Percentiles rank a stretch among this genome's conserved stretches.
Conservation (phyloP, 2,329 filamentous ascomycete genomes). For the Alternaria angustiovoidea region DNA sequence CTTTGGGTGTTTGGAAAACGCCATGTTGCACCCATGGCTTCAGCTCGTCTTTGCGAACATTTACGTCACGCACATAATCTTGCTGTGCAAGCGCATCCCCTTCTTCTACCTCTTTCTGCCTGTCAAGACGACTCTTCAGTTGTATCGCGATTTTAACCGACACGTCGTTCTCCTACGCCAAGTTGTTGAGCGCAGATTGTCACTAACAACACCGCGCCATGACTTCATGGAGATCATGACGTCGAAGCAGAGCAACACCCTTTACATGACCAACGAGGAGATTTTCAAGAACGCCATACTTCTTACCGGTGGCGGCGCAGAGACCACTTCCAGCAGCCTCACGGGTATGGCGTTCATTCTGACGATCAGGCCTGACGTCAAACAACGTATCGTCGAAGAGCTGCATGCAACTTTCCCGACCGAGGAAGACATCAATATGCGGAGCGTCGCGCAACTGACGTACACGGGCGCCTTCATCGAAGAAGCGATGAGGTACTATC, state of each 20-base stretch:
- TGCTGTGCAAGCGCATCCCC: slow-evolving; percentile 2
- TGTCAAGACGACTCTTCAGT: not conserved
- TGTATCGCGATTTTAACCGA: not conserved
- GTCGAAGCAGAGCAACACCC: not conserved
- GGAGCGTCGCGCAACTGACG: not conserved
- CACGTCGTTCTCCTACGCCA: not conserved
- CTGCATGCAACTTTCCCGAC: not conserved
- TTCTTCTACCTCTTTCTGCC: not conserved
- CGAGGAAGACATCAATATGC: not conserved
- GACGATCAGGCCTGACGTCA: not conserved
- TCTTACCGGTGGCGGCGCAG: not conserved
- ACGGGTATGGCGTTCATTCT: not conserved
- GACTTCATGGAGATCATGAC: slow-evolving; percentile 1
- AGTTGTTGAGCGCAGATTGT: not conserved
- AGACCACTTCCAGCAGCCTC: not conserved
- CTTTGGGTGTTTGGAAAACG: slow-evolving; percentile 2
- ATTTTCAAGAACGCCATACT: not conserved
- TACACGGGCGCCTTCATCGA: not conserved
- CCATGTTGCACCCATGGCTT: slow-evolving; percentile 1
- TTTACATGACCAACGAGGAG: not conserved
- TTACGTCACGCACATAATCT: not conserved
- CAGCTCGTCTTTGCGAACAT: slow-evolving; percentile 2
- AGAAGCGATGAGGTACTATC: not conserved
- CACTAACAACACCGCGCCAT: not conserved
- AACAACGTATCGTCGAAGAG: not conserved